Conservation (phyloP, 768 basidiomycete genomes). For the Phlebiopsis gigantea region DNA sequence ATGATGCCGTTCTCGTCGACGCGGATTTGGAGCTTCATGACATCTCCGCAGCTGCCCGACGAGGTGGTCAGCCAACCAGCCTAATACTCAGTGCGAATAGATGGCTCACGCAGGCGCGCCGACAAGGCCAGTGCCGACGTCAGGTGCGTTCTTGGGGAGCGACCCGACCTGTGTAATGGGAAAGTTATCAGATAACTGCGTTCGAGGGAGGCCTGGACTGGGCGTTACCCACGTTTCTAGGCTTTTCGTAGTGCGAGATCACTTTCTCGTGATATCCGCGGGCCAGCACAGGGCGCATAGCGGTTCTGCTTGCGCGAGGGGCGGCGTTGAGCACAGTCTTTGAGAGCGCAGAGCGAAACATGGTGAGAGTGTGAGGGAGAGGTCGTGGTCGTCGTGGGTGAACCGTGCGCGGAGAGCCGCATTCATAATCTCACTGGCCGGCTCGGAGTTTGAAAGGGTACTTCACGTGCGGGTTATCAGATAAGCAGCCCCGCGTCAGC, state of each 20-base stretch:
- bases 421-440: conserved; percentile 1
- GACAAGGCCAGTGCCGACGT: conserved; percentile 97
- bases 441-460: conserved; percentile 6
- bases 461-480: conserved; percentile 8
- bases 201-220: conserved; percentile 27
- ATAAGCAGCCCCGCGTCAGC: conserved; percentile 4
- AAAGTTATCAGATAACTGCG: conserved; percentile 55
- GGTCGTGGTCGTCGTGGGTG: conserved; percentile 25
- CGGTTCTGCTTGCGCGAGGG: conserved; percentile 37
- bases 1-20: conserved; percentile 95
- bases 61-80: conserved; percentile 9
- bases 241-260: conserved; percentile 95
- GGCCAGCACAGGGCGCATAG: conserved; percentile 45
- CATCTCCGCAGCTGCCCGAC: conserved; percentile 79
- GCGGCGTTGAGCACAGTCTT: conserved; percentile 41
- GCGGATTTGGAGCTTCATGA: conserved; percentile 99
- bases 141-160: conserved; percentile 82
- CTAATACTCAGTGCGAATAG: background rate
- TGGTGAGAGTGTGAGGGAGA: conserved; percentile 31
- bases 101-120: conserved; percentile 88
- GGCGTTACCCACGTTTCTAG: conserved; percentile 78
- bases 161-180: conserved; percentile 75
- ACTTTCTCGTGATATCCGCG: conserved; percentile 95
- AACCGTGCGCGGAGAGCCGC: conserved; percentile 6
- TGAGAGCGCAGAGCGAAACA: conserved; percentile 64